Percentiles rank a stretch among this genome's conserved stretches.
These are phyloP conservation scores for Gossypium gossypioides DNA, from an alignment of 441 rosid genomes.

Conservation along the genomic window DNA sequence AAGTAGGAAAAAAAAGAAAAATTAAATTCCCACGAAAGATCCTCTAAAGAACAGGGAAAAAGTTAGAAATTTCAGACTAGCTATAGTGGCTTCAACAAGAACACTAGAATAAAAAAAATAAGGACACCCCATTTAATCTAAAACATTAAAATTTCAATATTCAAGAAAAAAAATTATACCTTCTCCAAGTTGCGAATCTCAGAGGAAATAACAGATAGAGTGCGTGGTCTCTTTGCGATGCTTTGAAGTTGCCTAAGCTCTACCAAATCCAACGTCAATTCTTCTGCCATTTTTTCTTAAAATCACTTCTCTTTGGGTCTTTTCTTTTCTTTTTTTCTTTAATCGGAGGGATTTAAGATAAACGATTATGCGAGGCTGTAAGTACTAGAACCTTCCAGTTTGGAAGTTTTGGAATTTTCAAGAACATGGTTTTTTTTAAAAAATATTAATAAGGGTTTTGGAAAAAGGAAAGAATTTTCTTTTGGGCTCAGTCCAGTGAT, in stretches of 20 bases:
- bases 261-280: conserved; percentile 49
- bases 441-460: background rate
- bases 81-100: background rate
- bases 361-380: background rate
- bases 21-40: background rate
- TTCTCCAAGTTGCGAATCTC: conserved; percentile 61
- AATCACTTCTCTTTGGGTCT: background rate
- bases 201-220: conserved; percentile 46
- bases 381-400: background rate
- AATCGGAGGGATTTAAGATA: background rate
- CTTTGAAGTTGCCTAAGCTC: conserved; percentile 64
- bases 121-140: background rate
- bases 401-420: background rate
- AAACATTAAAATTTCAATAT: background rate
- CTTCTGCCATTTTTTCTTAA: conserved; percentile 46
- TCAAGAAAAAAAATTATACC: conserved; percentile 23
- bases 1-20: background rate
- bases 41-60: background rate
- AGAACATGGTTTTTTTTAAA: background rate
- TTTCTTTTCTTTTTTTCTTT: background rate
- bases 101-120: background rate
- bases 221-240: conserved; percentile 67
- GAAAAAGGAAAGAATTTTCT: background rate
- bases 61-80: background rate
- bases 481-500: background rate